Percentiles rank a stretch among this genome's conserved stretches.
Evolutionary conservation across 1,139 yeast genomes (phyloP).

Genomic region (Geotrichum restrictum): DNA sequence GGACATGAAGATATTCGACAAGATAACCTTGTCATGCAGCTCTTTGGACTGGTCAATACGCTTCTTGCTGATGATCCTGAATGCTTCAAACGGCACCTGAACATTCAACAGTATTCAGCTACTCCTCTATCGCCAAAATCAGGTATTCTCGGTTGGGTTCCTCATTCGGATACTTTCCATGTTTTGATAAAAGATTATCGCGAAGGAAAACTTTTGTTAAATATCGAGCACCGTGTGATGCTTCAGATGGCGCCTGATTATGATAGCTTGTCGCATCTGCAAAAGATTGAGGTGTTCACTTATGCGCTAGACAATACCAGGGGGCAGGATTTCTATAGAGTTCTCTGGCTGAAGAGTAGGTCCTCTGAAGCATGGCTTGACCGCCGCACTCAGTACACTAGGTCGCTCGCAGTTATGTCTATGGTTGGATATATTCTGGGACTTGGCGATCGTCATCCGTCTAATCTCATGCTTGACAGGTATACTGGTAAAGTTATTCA

Average conservation of each 20-base stretch:
- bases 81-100: conserved; percentile 92
- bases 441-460: conserved; percentile 96
- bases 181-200: conserved; percentile 87
- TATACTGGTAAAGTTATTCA: conserved; percentile 93
- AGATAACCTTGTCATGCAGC: conserved; percentile 95
- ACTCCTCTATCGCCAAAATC: conserved; percentile 95
- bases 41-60: conserved; percentile 92
- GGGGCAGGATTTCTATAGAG: conserved; percentile 94
- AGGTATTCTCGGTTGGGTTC: conserved; percentile 97
- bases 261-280: conserved; percentile 79
- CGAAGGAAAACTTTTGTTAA: conserved; percentile 82
- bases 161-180: conserved; percentile 95
- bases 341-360: conserved; percentile 90
- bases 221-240: conserved; percentile 94
- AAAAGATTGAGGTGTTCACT: conserved; percentile 94
- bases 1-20: conserved; percentile 99
- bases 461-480: conserved; percentile 91
- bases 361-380: conserved; percentile 98
- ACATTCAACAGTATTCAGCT: conserved; percentile 86
- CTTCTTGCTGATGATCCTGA: conserved; percentile 86
- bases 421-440: conserved; percentile 97
- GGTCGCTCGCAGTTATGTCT: conserved; percentile 96
- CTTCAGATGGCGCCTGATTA: conserved; percentile 97
- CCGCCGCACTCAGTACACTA: conserved; percentile 89
- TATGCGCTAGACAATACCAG: conserved; percentile 93